Percentiles rank a stretch among this genome's conserved stretches.
Evolutionary conservation across 768 basidiomycete genomes (phyloP).

Genomic region (Suillus paluster): DNA sequence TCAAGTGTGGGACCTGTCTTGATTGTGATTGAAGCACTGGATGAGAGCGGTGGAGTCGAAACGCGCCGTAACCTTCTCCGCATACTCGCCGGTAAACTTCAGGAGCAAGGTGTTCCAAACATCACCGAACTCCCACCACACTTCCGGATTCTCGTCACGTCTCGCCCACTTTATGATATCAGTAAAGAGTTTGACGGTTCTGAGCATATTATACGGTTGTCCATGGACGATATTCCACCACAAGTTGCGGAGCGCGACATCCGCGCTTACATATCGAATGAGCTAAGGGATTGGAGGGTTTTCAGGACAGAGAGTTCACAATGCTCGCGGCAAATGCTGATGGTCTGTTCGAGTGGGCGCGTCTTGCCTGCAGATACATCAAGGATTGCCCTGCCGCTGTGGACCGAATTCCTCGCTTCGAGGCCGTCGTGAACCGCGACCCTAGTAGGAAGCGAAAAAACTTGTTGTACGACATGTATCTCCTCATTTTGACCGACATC

Average conservation of each 20-base stretch:
- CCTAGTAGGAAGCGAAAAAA: background rate
- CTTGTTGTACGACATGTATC: background rate
- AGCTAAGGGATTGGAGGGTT: background rate
- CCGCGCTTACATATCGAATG: background rate
- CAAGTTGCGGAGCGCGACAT: background rate
- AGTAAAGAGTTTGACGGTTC: background rate
- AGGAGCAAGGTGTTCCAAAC: background rate
- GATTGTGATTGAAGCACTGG: slow-evolving; percentile 30
- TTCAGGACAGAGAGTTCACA: background rate
- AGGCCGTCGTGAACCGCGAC: background rate
- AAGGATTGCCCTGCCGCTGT: background rate
- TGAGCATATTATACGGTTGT: background rate
- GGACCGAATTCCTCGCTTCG: background rate
- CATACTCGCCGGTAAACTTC: slow-evolving; percentile 11
- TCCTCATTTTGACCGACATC: background rate
- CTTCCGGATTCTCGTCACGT: slow-evolving; percentile 17
- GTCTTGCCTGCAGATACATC: slow-evolving; percentile 10
- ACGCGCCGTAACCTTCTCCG: slow-evolving; percentile 26
- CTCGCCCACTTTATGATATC: slow-evolving; percentile 13
- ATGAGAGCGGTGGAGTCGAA: slow-evolving; percentile 14
- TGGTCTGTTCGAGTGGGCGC: slow-evolving; percentile 15
- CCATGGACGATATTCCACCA: slow-evolving; percentile 2
- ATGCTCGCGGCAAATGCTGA: background rate
- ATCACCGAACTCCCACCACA: slow-evolving; percentile 8
- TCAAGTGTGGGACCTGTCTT: slow-evolving; percentile 22